A percentile compares a stretch with the other conserved stretches of the same genome.
These are phyloP conservation scores for Hortiboletus flavorubellus DNA, from an alignment of 768 basidiomycete genomes.

Conservation along the genomic window DNA sequence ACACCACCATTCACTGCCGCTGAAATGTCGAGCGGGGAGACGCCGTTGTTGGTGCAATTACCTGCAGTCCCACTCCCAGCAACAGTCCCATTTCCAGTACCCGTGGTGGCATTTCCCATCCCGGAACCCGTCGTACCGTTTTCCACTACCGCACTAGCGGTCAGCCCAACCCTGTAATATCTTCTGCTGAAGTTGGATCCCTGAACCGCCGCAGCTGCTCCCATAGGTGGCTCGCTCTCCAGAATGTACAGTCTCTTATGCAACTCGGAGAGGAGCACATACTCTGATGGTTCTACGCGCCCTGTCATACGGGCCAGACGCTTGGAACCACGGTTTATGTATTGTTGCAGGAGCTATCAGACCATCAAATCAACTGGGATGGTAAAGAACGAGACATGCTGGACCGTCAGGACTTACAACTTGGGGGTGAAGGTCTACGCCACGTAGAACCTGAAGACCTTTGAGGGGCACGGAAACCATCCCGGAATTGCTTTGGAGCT, in stretches of 20 bases:
- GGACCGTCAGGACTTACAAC: slow-evolving; percentile 34
- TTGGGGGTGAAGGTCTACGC: slow-evolving; percentile 38
- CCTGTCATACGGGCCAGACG: slow-evolving; percentile 72
- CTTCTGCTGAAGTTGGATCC: slow-evolving; percentile 9
- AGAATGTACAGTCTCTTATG: slow-evolving; percentile 40
- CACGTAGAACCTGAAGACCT: slow-evolving; percentile 30
- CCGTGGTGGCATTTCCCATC: slow-evolving; percentile 4
- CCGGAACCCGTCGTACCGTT: background rate
- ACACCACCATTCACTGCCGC: slow-evolving; percentile 38
- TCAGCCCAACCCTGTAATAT: slow-evolving; percentile 7
- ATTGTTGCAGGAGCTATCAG: slow-evolving; percentile 60
- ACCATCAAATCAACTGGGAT: background rate
- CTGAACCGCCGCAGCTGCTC: background rate
- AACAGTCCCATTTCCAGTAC: slow-evolving; percentile 6
- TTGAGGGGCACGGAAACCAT: slow-evolving; percentile 43
- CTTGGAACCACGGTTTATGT: slow-evolving; percentile 60
- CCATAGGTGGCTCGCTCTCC: slow-evolving; percentile 24
- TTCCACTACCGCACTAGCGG: background rate
- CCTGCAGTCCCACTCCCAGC: slow-evolving; percentile 11
- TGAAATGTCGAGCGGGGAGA: slow-evolving; percentile 35
- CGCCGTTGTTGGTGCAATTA: slow-evolving; percentile 26
- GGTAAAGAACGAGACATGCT: background rate
- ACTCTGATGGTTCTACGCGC: slow-evolving; percentile 46
- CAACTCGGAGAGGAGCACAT: slow-evolving; percentile 44
- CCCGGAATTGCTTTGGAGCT: slow-evolving; percentile 18